phyloP scores from a whole-genome alignment of 768 basidiomycete species.

The Tulasnella sp. region DNA sequence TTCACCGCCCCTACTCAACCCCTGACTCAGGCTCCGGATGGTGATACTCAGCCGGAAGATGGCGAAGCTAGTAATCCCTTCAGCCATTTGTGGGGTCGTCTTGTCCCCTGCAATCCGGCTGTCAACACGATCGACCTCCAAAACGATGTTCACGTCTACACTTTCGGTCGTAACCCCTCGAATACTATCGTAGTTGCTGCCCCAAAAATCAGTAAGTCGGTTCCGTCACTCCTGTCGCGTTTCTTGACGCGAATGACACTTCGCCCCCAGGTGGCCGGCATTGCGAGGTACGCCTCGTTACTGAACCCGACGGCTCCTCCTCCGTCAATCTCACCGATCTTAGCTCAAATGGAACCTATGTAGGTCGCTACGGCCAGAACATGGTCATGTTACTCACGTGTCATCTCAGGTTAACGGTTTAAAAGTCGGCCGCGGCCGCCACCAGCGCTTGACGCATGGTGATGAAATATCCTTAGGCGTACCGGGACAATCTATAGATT shows the following conservation, averaged over 20 bases:
- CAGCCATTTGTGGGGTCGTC: conserved; percentile 51
- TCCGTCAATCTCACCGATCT: conserved; percentile 41
- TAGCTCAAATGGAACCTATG: conserved; percentile 64
- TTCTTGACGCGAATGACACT: background rate
- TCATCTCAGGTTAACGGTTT: conserved; percentile 47
- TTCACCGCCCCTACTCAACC: background rate
- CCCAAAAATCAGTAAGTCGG: conserved; percentile 57
- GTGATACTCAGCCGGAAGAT: conserved; percentile 6
- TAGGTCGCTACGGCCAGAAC: conserved; percentile 18
- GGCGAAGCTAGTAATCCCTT: conserved; percentile 2
- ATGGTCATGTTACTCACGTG: background rate
- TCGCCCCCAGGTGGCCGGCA: conserved; percentile 41
- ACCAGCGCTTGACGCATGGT: conserved; percentile 55
- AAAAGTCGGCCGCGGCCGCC: conserved; percentile 45
- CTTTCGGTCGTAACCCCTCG: conserved; percentile 41
- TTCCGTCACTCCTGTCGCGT: background rate
- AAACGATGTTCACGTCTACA: conserved; percentile 38
- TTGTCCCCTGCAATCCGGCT: conserved; percentile 46
- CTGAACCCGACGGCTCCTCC: conserved; percentile 31
- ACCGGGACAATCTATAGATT: conserved; percentile 34
- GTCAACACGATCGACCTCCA: conserved; percentile 50
- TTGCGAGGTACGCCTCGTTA: conserved; percentile 49
- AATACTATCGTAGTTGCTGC: conserved; percentile 51
- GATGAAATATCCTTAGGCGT: conserved; percentile 79
- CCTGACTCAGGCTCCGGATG: background rate